These are phyloP conservation scores for Aspergillus heteromorphus DNA, from an alignment of 495 filamentous ascomycete genomes.

Conservation along the genomic window DNA sequence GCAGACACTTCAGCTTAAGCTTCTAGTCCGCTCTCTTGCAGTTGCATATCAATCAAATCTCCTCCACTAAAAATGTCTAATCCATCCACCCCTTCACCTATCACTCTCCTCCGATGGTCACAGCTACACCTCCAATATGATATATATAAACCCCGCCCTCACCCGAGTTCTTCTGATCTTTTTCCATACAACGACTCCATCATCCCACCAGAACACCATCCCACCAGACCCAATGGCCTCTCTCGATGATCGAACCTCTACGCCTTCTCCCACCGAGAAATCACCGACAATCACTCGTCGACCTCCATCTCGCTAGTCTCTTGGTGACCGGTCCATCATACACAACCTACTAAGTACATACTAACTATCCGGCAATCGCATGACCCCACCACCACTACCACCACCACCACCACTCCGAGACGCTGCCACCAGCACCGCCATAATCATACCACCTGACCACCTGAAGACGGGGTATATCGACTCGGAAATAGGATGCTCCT, in stretches of 20 bases:
- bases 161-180: neutral
- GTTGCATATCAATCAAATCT: too few relatives aligned
- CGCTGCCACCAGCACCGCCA: neutral
- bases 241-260: neutral
- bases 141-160: too few relatives aligned
- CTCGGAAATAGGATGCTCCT: neutral
- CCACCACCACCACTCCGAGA: neutral
- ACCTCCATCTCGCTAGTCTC: too few relatives aligned
- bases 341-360: too few relatives aligned
- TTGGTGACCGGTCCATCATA: too few relatives aligned
- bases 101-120: too few relatives aligned
- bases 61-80: too few relatives aligned
- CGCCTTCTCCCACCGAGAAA: neutral
- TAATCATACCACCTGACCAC: neutral
- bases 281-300: too few relatives aligned
- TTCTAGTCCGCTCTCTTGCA: too few relatives aligned
- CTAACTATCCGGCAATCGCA: neutral
- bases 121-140: too few relatives aligned
- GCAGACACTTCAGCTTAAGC: too few relatives aligned
- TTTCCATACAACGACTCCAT: neutral
- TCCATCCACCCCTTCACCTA: neutral
- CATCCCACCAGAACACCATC: neutral
- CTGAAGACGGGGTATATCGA: neutral
- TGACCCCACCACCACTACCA: neutral
- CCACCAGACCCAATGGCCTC: neutral